Conservation (phyloP, 2,329 filamentous ascomycete genomes). For the Xylaria sp. region DNA sequence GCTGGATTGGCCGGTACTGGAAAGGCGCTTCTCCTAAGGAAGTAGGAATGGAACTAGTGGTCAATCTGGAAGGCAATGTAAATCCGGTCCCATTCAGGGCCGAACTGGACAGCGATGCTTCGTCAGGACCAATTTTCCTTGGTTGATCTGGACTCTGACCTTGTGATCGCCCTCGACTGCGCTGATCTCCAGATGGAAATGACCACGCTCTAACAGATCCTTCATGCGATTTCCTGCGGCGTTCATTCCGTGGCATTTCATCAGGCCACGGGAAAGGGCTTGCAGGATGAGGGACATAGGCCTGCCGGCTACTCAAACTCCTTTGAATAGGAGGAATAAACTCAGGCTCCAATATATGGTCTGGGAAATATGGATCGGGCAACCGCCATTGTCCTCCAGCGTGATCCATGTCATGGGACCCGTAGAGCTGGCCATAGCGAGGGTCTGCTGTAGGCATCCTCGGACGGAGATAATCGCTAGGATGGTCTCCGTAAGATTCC, state of each 20-base stretch:
- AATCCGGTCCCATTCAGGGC: background rate
- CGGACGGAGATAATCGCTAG: background rate
- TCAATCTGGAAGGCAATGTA: background rate
- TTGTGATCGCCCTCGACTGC: background rate
- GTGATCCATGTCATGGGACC: background rate
- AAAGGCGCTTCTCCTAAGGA: background rate
- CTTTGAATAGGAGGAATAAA: background rate
- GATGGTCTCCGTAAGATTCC: background rate
- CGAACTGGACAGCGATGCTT: background rate
- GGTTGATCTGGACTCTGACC: background rate
- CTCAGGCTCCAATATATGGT: background rate
- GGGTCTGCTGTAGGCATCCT: slow-evolving; percentile 1
- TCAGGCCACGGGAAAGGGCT: background rate
- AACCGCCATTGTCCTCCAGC: background rate
- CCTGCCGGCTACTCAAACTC: background rate
- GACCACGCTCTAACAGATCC: background rate
- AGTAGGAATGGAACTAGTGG: background rate
- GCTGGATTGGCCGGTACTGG: background rate
- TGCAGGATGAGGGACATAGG: background rate
- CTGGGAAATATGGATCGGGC: background rate
- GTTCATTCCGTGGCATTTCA: background rate
- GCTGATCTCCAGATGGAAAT: background rate
- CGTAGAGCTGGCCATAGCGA: background rate
- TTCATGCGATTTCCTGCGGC: background rate
- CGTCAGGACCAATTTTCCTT: background rate